Evolutionary conservation across 2,329 filamentous ascomycete genomes (phyloP).

Genomic region (Clathrospora elynae): DNA sequence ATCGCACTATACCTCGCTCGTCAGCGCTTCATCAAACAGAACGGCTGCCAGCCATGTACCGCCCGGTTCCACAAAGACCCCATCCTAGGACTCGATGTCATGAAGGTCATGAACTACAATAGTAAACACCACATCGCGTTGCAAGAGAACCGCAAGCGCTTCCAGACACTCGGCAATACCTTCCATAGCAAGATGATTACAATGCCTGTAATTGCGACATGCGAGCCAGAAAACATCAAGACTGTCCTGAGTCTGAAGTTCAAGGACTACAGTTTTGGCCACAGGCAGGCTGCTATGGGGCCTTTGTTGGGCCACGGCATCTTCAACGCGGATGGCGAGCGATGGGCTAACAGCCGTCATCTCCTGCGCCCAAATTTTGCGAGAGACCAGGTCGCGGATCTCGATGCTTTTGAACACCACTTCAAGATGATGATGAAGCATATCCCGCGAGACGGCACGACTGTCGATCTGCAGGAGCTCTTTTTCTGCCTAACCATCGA

Average conservation of each 20-base stretch:
- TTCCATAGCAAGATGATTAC: slow-evolving; percentile 49
- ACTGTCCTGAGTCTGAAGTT: slow-evolving; percentile 52
- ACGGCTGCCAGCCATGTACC: slow-evolving; percentile 56
- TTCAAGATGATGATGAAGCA: slow-evolving; percentile 62
- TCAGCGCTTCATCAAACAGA: slow-evolving; percentile 46
- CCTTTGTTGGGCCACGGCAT: slow-evolving; percentile 53
- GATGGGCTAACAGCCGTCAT: slow-evolving; percentile 49
- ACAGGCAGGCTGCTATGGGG: slow-evolving; percentile 43
- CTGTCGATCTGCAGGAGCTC: slow-evolving; percentile 48
- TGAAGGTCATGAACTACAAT: slow-evolving; percentile 50
- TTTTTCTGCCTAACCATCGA: slow-evolving; percentile 59
- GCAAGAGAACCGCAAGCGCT: slow-evolving; percentile 30
- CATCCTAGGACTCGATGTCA: slow-evolving; percentile 59
- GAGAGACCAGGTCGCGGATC: slow-evolving; percentile 58
- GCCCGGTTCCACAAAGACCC: slow-evolving; percentile 59
- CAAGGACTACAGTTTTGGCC: slow-evolving; percentile 54
- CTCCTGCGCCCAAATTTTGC: slow-evolving; percentile 61
- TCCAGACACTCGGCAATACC: slow-evolving; percentile 43
- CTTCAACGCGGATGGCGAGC: slow-evolving; percentile 55
- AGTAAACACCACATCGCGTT: slow-evolving; percentile 37
- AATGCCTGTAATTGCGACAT: slow-evolving; percentile 47
- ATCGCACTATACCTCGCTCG: slow-evolving; percentile 46
- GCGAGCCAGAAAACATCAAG: slow-evolving; percentile 57
- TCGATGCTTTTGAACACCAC: slow-evolving; percentile 65
- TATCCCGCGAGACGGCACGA: slow-evolving; percentile 60